Evolutionary conservation across 2,329 filamentous ascomycete species (phyloP).

Genomic region (Hirsutella minnesotensis): DNA sequence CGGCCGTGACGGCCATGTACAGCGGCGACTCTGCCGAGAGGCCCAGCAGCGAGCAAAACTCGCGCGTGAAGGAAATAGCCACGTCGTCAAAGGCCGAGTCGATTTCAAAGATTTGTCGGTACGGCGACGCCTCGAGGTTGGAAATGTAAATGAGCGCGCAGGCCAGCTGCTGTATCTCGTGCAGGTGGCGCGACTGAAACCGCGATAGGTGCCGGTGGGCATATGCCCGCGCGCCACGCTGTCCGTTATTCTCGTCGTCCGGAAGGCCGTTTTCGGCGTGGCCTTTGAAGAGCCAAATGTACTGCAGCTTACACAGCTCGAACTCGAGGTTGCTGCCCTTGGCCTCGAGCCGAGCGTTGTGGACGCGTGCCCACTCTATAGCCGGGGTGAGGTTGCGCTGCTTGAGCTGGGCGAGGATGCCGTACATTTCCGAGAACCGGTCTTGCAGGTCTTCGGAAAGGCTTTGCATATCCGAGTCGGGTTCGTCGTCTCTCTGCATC

Average conservation of each 20-base stretch:
- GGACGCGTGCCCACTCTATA: conserved; percentile 71
- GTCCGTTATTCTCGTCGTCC: conserved; percentile 41
- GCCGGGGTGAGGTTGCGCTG: conserved; percentile 66
- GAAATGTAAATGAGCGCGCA: conserved; percentile 69
- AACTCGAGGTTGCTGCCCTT: conserved; percentile 91
- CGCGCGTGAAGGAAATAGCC: conserved; percentile 75
- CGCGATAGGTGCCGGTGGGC: conserved; percentile 60
- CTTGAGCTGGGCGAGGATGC: conserved; percentile 69
- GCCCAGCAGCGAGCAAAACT: conserved; percentile 87
- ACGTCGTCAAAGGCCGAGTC: conserved; percentile 71
- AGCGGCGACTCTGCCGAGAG: conserved; percentile 86
- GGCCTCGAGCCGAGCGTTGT: conserved; percentile 60
- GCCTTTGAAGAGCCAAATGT: conserved; percentile 74
- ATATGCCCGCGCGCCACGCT: conserved; percentile 59
- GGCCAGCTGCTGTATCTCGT: conserved; percentile 71
- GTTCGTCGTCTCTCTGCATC: conserved; percentile 16
- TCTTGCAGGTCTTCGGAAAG: conserved; percentile 50
- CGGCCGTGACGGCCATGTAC: conserved; percentile 85
- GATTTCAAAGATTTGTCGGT: conserved; percentile 65
- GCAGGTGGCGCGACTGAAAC: conserved; percentile 64
- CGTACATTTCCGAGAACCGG: conserved; percentile 83
- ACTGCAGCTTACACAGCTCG: conserved; percentile 82
- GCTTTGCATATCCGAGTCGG: conserved; percentile 12
- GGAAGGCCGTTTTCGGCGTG: conserved; percentile 40
- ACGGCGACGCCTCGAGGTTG: conserved; percentile 68